Percentiles rank a stretch among this genome's conserved stretches.
Evolutionary conservation across 2,329 filamentous ascomycete genomes (phyloP).

Genomic region (Cytospora leucostoma): DNA sequence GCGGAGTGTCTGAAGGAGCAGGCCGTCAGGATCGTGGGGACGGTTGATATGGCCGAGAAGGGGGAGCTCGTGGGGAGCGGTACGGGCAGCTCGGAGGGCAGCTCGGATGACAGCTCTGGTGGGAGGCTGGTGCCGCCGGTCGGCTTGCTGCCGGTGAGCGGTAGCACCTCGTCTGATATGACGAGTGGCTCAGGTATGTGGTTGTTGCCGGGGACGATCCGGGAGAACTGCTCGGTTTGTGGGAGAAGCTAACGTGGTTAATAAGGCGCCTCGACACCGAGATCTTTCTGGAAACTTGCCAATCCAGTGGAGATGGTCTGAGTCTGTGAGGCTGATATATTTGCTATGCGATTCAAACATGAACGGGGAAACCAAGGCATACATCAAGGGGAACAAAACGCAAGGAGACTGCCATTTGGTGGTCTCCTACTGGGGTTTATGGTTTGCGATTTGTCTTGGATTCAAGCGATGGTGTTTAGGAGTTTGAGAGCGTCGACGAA

Average conservation of each 20-base stretch:
- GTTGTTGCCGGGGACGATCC: not conserved
- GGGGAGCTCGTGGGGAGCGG: not conserved
- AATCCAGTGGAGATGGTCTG: slow-evolving; percentile 17
- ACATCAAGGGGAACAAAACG: not conserved
- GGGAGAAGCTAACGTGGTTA: slow-evolving; percentile 1
- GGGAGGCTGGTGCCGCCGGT: not conserved
- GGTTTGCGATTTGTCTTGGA: not conserved
- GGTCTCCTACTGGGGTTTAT: not conserved
- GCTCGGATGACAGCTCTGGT: not conserved
- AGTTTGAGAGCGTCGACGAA: not conserved
- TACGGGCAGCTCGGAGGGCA: not conserved
- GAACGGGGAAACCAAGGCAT: not conserved
- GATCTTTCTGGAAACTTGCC: slow-evolving; percentile 22
- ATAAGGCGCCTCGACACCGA: slow-evolving; percentile 17
- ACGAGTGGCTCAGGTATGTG: slow-evolving; percentile 16
- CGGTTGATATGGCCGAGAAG: not conserved
- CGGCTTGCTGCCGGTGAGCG: not conserved
- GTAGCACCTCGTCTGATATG: slow-evolving; percentile 7
- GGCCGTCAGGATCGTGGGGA: not conserved
- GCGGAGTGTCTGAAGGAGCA: slow-evolving; percentile 5
- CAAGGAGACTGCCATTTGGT: not conserved
- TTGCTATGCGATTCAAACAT: not conserved
- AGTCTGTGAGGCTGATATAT: not conserved
- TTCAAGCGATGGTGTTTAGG: slow-evolving; percentile 11
- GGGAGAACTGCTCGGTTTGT: not conserved